Conservation (phyloP, 331 rosid species). For the Dryas integrifolia region DNA sequence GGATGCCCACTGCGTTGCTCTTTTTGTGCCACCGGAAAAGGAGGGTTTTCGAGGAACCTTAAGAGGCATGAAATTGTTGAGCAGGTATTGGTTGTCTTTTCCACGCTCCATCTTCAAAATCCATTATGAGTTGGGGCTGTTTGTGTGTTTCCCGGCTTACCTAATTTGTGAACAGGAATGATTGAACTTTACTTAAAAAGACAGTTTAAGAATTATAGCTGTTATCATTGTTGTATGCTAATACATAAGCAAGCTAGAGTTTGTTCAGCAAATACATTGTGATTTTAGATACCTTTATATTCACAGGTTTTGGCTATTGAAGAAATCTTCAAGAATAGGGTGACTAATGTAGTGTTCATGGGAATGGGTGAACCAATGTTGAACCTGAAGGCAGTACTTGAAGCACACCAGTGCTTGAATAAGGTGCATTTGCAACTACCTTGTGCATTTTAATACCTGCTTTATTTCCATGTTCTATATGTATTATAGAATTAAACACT, state of each 20-base stretch:
- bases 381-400: slow-evolving; percentile 82
- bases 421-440: slow-evolving; percentile 50
- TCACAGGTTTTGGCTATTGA: slow-evolving; percentile 91
- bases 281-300: slow-evolving; percentile 21
- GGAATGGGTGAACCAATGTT: slow-evolving; percentile 99
- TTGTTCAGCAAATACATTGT: slow-evolving; percentile 1
- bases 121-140: slow-evolving; percentile 22
- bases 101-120: slow-evolving; percentile 4
- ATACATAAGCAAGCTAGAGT: slow-evolving; percentile 9
- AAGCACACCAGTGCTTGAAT: slow-evolving; percentile 87
- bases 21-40: slow-evolving; percentile 97
- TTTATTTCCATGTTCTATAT: not conserved
- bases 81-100: slow-evolving; percentile 53
- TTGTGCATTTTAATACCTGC: not conserved
- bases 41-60: slow-evolving; percentile 92
- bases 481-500: not conserved
- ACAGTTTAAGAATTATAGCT: not conserved
- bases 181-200: not conserved
- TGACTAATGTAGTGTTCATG: slow-evolving; percentile 94
- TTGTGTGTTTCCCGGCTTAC: not conserved
- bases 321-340: slow-evolving; percentile 83
- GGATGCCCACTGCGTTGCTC: slow-evolving; percentile 95
- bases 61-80: slow-evolving; percentile 80
- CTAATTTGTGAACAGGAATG: not conserved
- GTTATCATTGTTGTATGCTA: slow-evolving; percentile 7